Evolutionary conservation across 148 eudicot genomes (phyloP).

Genomic region (Cornus kousa): DNA sequence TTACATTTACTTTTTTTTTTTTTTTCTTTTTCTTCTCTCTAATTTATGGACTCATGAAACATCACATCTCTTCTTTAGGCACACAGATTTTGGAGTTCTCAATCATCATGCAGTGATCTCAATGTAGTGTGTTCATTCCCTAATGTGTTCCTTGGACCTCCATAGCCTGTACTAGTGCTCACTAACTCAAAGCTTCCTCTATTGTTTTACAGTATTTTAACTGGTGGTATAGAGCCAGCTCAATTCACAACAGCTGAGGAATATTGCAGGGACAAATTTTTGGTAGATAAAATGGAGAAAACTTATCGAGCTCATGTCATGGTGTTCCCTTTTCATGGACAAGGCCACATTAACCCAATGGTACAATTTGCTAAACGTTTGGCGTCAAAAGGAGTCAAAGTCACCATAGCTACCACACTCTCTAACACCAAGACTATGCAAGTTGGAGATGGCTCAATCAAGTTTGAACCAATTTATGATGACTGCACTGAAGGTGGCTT

Average conservation of each 20-base stretch:
- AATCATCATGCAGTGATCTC: no score
- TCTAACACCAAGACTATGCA: background rate
- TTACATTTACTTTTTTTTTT: no score
- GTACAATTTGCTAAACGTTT: slow-evolving; percentile 6
- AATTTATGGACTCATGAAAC: no score
- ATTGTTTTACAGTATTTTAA: no score
- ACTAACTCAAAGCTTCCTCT: no score
- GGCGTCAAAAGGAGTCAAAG: background rate
- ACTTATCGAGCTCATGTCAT: background rate
- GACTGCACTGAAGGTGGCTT: slow-evolving; percentile 14
- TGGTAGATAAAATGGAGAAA: background rate
- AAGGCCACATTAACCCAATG: slow-evolving; percentile 12
- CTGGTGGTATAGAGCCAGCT: no score
- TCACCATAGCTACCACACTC: background rate
- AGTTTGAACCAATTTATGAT: slow-evolving; percentile 14
- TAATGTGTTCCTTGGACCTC: no score
- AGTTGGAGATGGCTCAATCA: background rate
- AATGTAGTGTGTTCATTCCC: no score
- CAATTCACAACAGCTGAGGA: background rate
- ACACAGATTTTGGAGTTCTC: no score
- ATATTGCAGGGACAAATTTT: background rate
- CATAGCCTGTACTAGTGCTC: no score
- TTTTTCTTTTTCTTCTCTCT: no score
- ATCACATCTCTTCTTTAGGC: no score
- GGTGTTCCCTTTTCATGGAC: background rate